Evolutionary conservation across 306 rosid species (phyloP).

Genomic region (Coriaria nepalensis): DNA sequence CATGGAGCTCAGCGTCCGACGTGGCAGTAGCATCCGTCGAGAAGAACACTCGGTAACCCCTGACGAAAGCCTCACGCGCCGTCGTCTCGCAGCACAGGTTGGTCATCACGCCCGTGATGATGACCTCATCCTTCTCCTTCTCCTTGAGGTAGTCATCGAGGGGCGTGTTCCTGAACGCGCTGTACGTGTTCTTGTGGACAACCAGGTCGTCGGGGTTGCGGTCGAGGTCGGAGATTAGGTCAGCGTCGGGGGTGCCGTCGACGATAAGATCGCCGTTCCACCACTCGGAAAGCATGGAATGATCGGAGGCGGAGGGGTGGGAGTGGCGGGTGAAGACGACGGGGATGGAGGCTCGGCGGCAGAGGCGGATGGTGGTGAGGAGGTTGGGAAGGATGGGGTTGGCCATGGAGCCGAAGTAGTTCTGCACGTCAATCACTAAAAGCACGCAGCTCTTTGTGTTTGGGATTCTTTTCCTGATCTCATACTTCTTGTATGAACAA

Average conservation of each 20-base stretch:
- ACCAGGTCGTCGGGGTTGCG: conserved; percentile 15
- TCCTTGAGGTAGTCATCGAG: conserved; percentile 36
- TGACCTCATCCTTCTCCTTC: conserved; percentile 55
- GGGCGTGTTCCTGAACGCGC: conserved; percentile 37
- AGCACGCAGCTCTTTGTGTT: conserved; percentile 40
- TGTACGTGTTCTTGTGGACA: conserved; percentile 48
- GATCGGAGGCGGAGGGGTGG: conserved; percentile 34
- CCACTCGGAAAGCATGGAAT: conserved; percentile 55
- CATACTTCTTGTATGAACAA: conserved; percentile 30
- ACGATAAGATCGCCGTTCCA: conserved; percentile 42
- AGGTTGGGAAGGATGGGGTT: conserved; percentile 34
- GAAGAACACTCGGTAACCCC: conserved; percentile 61
- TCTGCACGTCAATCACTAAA: conserved; percentile 52
- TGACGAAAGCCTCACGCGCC: conserved; percentile 56
- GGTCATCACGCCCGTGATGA: conserved; percentile 60
- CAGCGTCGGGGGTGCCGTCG: conserved; percentile 41
- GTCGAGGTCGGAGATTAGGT: conserved; percentile 33
- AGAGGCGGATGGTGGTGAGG: conserved; percentile 47
- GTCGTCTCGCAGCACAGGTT: conserved; percentile 72
- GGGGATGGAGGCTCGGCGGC: conserved; percentile 50
- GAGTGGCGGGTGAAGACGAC: conserved; percentile 64
- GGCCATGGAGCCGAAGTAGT: conserved; percentile 41
- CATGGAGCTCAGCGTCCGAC: conserved; percentile 35
- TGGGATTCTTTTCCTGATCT: conserved; percentile 37
- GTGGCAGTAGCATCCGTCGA: conserved; percentile 61